These are phyloP conservation scores for Codiaeum variegatum DNA, from an alignment of 441 rosid genomes.

Conservation along the genomic window DNA sequence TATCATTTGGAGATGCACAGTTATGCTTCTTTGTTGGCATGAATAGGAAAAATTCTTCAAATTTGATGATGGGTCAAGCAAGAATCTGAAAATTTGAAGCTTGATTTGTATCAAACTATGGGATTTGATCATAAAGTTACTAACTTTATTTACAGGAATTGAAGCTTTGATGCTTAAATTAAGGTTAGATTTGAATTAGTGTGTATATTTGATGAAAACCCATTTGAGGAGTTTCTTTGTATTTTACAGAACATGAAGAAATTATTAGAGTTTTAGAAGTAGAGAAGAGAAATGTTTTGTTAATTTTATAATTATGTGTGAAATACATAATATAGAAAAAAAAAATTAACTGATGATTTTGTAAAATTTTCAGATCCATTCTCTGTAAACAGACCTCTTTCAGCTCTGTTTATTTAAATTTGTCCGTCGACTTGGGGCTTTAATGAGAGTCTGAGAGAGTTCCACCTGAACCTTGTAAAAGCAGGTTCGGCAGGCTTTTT, in stretches of 20 bases:
- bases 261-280: background rate
- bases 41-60: conserved; percentile 26
- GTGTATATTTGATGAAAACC: background rate
- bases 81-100: background rate
- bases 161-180: background rate
- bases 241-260: background rate
- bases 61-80: background rate
- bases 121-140: background rate
- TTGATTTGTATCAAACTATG: background rate
- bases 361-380: background rate
- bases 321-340: conserved; percentile 9
- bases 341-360: background rate
- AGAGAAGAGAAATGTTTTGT: background rate
- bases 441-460: background rate
- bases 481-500: too few relatives aligned
- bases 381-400: background rate
- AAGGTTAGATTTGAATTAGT: background rate
- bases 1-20: conserved; percentile 79
- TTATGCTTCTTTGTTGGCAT: conserved; percentile 64
- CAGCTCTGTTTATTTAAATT: background rate
- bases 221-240: background rate
- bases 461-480: too few relatives aligned
- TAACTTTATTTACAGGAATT: background rate
- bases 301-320: conserved; percentile 1
- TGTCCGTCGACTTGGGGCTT: background rate